phyloP scores from a whole-genome alignment of 2,329 filamentous ascomycete species.

The Pseudocercospora fuligena region DNA sequence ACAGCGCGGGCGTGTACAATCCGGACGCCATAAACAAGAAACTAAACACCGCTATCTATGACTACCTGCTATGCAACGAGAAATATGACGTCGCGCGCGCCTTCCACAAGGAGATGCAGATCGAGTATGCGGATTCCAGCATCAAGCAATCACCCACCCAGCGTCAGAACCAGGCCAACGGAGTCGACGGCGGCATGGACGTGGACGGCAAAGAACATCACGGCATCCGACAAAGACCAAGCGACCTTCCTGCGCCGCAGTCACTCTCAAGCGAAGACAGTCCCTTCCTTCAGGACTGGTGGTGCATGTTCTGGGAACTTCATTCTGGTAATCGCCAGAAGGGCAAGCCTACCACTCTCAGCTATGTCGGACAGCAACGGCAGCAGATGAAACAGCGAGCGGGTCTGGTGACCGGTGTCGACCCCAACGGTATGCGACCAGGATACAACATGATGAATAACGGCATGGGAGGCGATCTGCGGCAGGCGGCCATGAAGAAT shows the following conservation, averaged over 20 bases:
- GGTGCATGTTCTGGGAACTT: conserved; percentile 96
- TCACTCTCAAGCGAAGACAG: conserved; percentile 69
- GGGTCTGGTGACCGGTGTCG: conserved; percentile 73
- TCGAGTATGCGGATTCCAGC: conserved; percentile 52
- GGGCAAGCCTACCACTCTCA: conserved; percentile 57
- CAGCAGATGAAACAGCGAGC: conserved; percentile 71
- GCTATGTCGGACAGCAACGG: conserved; percentile 63
- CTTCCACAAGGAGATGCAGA: conserved; percentile 59
- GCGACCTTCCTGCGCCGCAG: conserved; percentile 77
- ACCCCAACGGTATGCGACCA: conserved; percentile 51
- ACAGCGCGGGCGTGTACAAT: conserved; percentile 28
- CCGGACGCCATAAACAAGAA: conserved; percentile 58
- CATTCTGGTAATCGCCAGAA: conserved; percentile 76
- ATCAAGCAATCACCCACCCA: conserved; percentile 65
- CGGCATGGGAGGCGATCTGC: conserved; percentile 27
- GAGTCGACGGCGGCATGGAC: conserved; percentile 74
- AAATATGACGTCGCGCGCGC: conserved; percentile 84
- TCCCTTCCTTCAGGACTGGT: conserved; percentile 97
- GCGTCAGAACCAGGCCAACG: conserved; percentile 63
- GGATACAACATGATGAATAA: conserved; percentile 30
- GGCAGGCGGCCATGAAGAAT: conserved; percentile 31
- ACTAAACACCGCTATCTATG: conserved; percentile 88
- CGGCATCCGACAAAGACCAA: conserved; percentile 75
- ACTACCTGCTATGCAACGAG: conserved; percentile 84
- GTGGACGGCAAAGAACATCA: conserved; percentile 73